phyloP scores from a whole-genome alignment of 2,329 filamentous ascomycete genomes.

The Trichoderma lentiforme region DNA sequence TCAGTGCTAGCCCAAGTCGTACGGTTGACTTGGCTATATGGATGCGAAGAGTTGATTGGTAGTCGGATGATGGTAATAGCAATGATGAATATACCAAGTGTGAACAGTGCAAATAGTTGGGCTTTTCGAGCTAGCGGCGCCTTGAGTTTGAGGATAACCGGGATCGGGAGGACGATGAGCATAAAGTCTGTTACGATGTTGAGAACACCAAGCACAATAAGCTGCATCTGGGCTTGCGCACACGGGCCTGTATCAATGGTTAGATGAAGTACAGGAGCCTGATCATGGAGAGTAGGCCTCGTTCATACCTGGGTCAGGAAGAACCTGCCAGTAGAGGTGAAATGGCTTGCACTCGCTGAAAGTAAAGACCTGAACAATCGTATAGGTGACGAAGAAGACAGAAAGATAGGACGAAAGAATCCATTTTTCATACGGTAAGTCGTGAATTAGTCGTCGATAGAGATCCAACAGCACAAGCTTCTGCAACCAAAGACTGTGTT shows the following conservation, averaged over 20 bases:
- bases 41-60: slow-evolving; percentile 35
- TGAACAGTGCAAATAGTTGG: slow-evolving; percentile 34
- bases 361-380: slow-evolving; percentile 32
- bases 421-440: slow-evolving; percentile 25
- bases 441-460: slow-evolving; percentile 26
- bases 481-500: slow-evolving; percentile 29
- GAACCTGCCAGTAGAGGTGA: slow-evolving; percentile 54
- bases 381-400: slow-evolving; percentile 31
- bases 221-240: slow-evolving; percentile 31
- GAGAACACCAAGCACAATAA: slow-evolving; percentile 32
- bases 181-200: slow-evolving; percentile 35
- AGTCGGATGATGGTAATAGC: slow-evolving; percentile 38
- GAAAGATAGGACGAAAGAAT: slow-evolving; percentile 28
- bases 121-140: slow-evolving; percentile 30
- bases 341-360: slow-evolving; percentile 44
- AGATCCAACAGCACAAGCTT: slow-evolving; percentile 30
- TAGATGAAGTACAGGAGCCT: neutral
- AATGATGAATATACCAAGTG: slow-evolving; percentile 39
- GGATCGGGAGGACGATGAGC: slow-evolving; percentile 27
- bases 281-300: neutral
- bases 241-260: slow-evolving; percentile 24
- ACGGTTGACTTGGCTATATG: slow-evolving; percentile 34
- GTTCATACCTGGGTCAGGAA: slow-evolving; percentile 37
- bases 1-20: slow-evolving; percentile 40
- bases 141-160: slow-evolving; percentile 29